phyloP scores from a whole-genome alignment of 73 alveolate genomes.

The Symbiodinium natans region DNA sequence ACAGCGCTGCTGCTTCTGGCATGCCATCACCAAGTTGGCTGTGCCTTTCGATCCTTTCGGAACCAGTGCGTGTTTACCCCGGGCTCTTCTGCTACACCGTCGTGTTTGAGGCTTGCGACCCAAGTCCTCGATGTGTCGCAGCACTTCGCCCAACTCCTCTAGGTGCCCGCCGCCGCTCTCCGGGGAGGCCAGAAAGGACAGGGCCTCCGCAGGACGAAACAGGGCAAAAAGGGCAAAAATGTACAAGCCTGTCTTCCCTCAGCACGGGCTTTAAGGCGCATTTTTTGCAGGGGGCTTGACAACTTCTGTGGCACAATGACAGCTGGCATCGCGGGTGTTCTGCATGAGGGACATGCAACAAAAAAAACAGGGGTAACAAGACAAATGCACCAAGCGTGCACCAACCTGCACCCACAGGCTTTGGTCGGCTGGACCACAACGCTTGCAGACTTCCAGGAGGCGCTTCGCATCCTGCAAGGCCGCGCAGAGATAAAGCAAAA shows the following conservation, averaged over 20 bases:
- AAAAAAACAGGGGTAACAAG: too few relatives aligned
- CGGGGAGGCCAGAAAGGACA: constrained; percentile 76
- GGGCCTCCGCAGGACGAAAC: background rate
- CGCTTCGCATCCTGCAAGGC: constrained; percentile 66
- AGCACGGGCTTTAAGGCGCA: too few relatives aligned
- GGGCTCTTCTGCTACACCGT: too few relatives aligned
- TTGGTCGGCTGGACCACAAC: constrained; percentile 67
- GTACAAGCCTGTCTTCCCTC: background rate
- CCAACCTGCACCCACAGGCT: constrained; percentile 89
- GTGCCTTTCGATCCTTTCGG: too few relatives aligned
- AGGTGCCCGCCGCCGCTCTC: constrained; percentile 81
- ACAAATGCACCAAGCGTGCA: too few relatives aligned
- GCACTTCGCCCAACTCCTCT: constrained; percentile 55
- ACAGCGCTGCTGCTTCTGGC: background rate
- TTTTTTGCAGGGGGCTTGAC: too few relatives aligned
- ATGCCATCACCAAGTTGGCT: too few relatives aligned
- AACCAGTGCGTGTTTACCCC: too few relatives aligned
- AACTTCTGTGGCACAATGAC: too few relatives aligned
- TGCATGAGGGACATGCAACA: too few relatives aligned
- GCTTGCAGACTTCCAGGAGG: constrained; percentile 81
- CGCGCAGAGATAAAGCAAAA: background rate
- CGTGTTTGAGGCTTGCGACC: background rate
- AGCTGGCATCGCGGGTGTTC: background rate
- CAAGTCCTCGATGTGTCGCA: constrained; percentile 78
- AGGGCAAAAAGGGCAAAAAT: background rate